These are phyloP conservation scores for Quercus berberidifolia DNA, from an alignment of 306 rosid species.

Conservation along the genomic window DNA sequence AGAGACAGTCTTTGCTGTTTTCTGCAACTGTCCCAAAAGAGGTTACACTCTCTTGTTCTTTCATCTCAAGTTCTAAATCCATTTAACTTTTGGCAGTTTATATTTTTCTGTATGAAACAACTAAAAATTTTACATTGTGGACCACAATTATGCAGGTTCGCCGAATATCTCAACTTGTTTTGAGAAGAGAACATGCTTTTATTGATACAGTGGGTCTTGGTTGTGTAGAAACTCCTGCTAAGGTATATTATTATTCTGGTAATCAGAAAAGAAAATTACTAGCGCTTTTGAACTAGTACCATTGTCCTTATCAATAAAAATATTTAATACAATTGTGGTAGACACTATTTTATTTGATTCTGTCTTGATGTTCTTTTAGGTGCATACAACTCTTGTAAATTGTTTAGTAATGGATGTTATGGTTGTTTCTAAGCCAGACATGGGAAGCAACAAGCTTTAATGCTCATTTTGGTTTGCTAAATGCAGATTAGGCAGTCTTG, in stretches of 20 bases:
- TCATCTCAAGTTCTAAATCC: constrained; percentile 7
- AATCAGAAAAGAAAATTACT: background rate
- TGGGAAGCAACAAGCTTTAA: constrained; percentile 12
- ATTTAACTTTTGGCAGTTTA: background rate
- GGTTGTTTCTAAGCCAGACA: constrained; percentile 5
- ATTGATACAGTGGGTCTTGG: constrained; percentile 90
- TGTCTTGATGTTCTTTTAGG: background rate
- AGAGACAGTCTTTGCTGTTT: constrained; percentile 75
- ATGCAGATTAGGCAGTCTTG: constrained; percentile 72
- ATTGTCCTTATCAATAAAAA: too few relatives aligned
- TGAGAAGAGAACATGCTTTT: constrained; percentile 78
- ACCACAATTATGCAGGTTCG: constrained; percentile 61
- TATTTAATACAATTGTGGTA: background rate
- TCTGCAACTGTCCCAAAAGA: constrained; percentile 95
- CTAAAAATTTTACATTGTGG: constrained; percentile 14
- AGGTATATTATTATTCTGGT: constrained; percentile 41
- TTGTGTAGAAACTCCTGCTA: constrained; percentile 68
- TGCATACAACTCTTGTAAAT: background rate
- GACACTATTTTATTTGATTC: background rate
- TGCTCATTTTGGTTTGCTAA: constrained; percentile 23
- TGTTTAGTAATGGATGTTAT: background rate
- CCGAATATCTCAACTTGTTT: constrained; percentile 85
- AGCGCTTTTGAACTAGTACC: background rate
- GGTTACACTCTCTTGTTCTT: constrained; percentile 34
- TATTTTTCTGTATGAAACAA: constrained; percentile 17